Evolutionary conservation across 1,284 basidiomycete genomes (phyloP).

Genomic region (Pseudomicrostroma phylloplanum): DNA sequence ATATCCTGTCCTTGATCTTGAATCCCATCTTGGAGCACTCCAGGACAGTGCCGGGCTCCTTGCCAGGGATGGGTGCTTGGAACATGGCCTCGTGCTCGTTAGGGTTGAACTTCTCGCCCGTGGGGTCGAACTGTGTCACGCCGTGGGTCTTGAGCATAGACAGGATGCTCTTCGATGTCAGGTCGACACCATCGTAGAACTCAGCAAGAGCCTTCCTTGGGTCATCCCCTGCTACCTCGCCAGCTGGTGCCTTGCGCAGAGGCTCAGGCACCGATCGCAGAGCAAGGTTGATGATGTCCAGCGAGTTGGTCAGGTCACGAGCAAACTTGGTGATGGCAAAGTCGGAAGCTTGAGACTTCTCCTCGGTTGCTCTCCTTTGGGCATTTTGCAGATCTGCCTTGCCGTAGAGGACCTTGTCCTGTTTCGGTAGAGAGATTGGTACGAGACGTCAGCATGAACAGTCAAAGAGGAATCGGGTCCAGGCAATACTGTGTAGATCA

Average conservation of each 20-base stretch:
- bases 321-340: constrained; percentile 90
- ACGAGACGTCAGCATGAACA: constrained; percentile 3
- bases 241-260: constrained; percentile 44
- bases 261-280: constrained; percentile 67
- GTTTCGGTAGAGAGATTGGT: constrained; percentile 5
- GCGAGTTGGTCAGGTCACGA: constrained; percentile 76
- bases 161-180: constrained; percentile 82
- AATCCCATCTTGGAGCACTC: constrained; percentile 85
- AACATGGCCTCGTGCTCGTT: constrained; percentile 91
- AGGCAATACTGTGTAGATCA: neutral
- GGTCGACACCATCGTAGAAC: constrained; percentile 71
- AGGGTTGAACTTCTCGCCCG: constrained; percentile 87
- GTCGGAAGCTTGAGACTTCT: constrained; percentile 85
- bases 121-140: constrained; percentile 83
- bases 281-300: constrained; percentile 84
- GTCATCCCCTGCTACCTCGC: constrained; percentile 45
- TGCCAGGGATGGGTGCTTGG: constrained; percentile 79
- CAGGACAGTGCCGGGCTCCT: constrained; percentile 80
- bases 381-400: constrained; percentile 88
- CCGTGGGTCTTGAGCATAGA: constrained; percentile 87
- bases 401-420: constrained; percentile 46
- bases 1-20: constrained; percentile 57
- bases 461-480: neutral
- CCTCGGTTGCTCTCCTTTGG: constrained; percentile 78
- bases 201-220: constrained; percentile 37